Percentiles rank a stretch among this genome's conserved stretches.
Conservation (phyloP, 768 basidiomycete genomes). For the Pholiota molesta region DNA sequence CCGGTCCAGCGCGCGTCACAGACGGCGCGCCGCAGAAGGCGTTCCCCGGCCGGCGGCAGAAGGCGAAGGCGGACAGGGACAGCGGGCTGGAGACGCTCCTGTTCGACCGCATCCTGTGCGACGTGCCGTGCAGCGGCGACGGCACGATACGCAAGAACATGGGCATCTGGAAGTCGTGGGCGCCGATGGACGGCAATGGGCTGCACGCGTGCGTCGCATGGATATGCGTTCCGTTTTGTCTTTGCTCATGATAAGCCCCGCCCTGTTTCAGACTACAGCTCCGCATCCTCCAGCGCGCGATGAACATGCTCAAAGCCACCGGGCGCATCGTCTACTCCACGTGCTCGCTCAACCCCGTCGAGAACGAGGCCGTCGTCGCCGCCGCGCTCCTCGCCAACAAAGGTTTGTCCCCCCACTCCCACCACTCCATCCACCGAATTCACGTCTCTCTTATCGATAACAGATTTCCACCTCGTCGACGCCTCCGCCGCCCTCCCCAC, state of each 20-base stretch:
- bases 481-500: slow-evolving; percentile 70
- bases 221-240: not conserved
- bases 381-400: slow-evolving; percentile 74
- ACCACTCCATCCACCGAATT: not conserved
- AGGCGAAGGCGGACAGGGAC: not conserved
- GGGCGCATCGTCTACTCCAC: slow-evolving; percentile 98
- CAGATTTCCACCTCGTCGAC: slow-evolving; percentile 81
- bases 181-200: slow-evolving; percentile 85
- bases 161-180: slow-evolving; percentile 95
- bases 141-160: slow-evolving; percentile 95
- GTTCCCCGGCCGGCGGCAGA: not conserved
- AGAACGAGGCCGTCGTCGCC: slow-evolving; percentile 95
- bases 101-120: slow-evolving; percentile 94
- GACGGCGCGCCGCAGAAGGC: not conserved
- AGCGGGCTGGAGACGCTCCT: slow-evolving; percentile 55
- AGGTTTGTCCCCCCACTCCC: slow-evolving; percentile 41
- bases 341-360: slow-evolving; percentile 94
- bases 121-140: slow-evolving; percentile 98
- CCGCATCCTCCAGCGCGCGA: slow-evolving; percentile 89
- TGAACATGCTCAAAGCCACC: slow-evolving; percentile 81
- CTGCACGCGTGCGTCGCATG: slow-evolving; percentile 67
- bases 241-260: not conserved
- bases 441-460: no score
- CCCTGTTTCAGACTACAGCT: slow-evolving; percentile 72
- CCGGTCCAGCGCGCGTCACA: not conserved